Base-by-base conservation (phyloP, 2,329 filamentous ascomycete species). In the Claviceps digitariae region DNA sequence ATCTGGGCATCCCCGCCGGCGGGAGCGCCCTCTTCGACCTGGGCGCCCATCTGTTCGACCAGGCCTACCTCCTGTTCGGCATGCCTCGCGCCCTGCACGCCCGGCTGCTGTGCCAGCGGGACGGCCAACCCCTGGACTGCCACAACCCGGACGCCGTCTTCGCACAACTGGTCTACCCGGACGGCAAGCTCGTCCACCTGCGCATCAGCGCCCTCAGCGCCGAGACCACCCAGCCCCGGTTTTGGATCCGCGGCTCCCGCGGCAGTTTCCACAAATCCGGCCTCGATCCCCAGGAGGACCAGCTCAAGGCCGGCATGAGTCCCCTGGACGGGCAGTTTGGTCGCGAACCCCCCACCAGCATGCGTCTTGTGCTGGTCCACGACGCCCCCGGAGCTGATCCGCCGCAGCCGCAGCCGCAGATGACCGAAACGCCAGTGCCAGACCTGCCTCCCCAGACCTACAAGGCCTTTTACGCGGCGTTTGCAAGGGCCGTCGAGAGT, bases 41-140 rank as follows among this genome's bases (percentile, higher is more conserved):
- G 1, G 87, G 87, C 45, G 81, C 83, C 4, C 87, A 91, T 65
- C 72, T 90, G 50, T 73, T 90, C 50, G 87, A 91, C 66, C 87
- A 91, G 69, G 81, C 76, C 2, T 85, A 86, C 63, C 69, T 77
- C 41, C 71, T 87, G 4, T 87, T 90, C 57, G 87, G 87, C 20
- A 69, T 82, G 62, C 87, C 87, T 0, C 70, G 76, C 52, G 73
- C 72, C 3, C 78, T 90, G 1, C 87, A 82, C 9, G 86, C 75
- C 12, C 81, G 84, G 56, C 74, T 90, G 13, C 74, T 81, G n/a
- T 78, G 76, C 49, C 83, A 88, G 68, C 75, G 86, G 36, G 72
- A 74, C 50, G 77, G 71, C 38, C 61, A 59, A 34, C 5, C 6
- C 9, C 61, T 65, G 40, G 67, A 70, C 51, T 64, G 75, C 52